Evolutionary conservation across 2,329 filamentous ascomycete genomes (phyloP).

Genomic region (Escovopsis sp.): DNA sequence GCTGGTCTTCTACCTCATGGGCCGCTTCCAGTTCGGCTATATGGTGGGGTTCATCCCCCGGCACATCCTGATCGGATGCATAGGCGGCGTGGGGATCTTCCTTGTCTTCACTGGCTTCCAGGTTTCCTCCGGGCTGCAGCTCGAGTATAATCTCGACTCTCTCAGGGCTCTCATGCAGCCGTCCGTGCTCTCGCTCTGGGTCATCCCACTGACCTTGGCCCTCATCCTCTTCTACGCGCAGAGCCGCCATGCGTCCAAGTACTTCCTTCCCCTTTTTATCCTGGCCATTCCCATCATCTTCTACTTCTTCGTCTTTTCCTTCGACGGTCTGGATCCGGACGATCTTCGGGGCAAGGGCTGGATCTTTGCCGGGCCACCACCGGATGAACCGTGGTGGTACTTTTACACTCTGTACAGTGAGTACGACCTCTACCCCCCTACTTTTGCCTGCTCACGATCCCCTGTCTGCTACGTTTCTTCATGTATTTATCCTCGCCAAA

Average conservation of each 20-base stretch:
- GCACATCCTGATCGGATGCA: slow-evolving; percentile 92
- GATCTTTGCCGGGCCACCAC: slow-evolving; percentile 79
- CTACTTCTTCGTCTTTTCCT: slow-evolving; percentile 57
- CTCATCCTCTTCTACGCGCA: slow-evolving; percentile 63
- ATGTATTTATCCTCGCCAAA: too few relatives aligned
- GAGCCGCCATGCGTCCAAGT: slow-evolving; percentile 62
- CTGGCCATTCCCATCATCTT: slow-evolving; percentile 61
- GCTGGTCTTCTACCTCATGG: slow-evolving; percentile 81
- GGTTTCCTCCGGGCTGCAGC: slow-evolving; percentile 74
- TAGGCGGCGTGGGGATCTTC: slow-evolving; percentile 81
- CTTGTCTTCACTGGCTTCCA: slow-evolving; percentile 82
- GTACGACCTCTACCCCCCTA: too few relatives aligned
- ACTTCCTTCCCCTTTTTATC: slow-evolving; percentile 78
- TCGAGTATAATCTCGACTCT: slow-evolving; percentile 68
- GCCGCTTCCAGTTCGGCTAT: slow-evolving; percentile 72
- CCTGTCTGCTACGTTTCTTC: too few relatives aligned
- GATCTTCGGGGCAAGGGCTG: slow-evolving; percentile 61
- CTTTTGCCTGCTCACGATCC: too few relatives aligned
- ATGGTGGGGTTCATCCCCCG: slow-evolving; percentile 94
- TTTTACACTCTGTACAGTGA: slow-evolving; percentile 92
- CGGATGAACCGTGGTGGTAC: slow-evolving; percentile 86
- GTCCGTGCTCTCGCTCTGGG: slow-evolving; percentile 71
- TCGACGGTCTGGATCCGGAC: slow-evolving; percentile 52
- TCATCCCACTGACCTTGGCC: slow-evolving; percentile 61
- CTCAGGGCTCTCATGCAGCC: slow-evolving; percentile 56